Evolutionary conservation across 352 stramenopile genomes (phyloP), one percentile per base, ranked within the genome.

Genomic region (Hyaloperonospora arabidopsidis): DNA sequence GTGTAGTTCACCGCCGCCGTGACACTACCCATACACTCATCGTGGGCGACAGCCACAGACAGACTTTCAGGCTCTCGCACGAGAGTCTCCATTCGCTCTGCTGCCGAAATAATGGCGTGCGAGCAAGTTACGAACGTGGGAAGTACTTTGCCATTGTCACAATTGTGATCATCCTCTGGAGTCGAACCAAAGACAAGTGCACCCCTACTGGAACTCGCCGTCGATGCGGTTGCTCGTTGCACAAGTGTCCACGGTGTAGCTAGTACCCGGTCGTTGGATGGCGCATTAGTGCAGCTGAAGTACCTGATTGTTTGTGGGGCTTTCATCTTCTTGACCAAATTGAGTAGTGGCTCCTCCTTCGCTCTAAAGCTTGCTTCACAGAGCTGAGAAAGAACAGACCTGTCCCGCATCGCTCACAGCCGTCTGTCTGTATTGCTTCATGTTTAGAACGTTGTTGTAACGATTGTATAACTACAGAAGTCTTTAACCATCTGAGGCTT

Each of bases 1-100:
- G 68, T 46, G 41, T 59, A 60, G 35, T 65, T 39, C 34, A 66
- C 36, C 11, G 60, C 64, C 13, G 64, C 64, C 2, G 64, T 63
- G 38, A 72, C 23, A 45, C 68, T 66, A 44, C 68, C 64, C 3
- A 72, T 48, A 56, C 59, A 68, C 36, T 66, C 64, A 35, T 72
- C 64, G 28, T 63, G 68, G 38, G 60, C 64, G 41, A 72, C 67
- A 15, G 55, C 64, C 5, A 68, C 47, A 5, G 59, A 22, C 29
- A 72, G 34, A 56, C 39, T 66, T 17, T n/a, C 44, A 25, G 60
- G 60, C 19, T 60, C 38, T 21, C 17, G 52, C 1, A 44, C 35
- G 12, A 72, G 60, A 14, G 22, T 22, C 29, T 48, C 19, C 59
- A 72, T 72, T 29, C 55, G 52, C 32, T 72, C 64, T 4, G 56